A percentile compares a stretch with the other conserved stretches of the same genome.
phyloP scores from a whole-genome alignment of 345 rosid genomes.

The Microthlaspi erraticum region DNA sequence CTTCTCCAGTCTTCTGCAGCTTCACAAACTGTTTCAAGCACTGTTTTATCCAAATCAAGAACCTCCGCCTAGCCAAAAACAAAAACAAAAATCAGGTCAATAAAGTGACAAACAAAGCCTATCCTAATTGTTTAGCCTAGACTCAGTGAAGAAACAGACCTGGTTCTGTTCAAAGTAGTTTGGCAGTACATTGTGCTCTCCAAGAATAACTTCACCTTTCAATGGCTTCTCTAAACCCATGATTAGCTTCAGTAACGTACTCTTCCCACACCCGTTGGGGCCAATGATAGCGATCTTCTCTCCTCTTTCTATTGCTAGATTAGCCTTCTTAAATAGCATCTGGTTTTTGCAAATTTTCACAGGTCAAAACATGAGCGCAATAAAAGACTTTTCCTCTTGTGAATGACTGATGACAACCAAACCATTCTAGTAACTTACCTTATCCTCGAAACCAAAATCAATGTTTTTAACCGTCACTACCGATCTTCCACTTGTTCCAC shows the following conservation, averaged over 20 bases:
- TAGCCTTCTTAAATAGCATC: slow-evolving; percentile 74
- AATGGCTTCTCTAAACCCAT: slow-evolving; percentile 79
- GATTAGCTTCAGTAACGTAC: slow-evolving; percentile 83
- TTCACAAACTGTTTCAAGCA: slow-evolving; percentile 82
- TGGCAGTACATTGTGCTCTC: slow-evolving; percentile 92
- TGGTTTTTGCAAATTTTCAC: slow-evolving; percentile 40
- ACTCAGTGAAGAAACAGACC: slow-evolving; percentile 47
- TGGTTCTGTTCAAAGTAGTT: slow-evolving; percentile 99
- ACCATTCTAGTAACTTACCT: slow-evolving; percentile 53
- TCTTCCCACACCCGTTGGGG: slow-evolving; percentile 96
- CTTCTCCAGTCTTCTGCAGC: slow-evolving; percentile 93
- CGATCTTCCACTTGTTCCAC: slow-evolving; percentile 87
- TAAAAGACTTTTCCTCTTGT: not conserved
- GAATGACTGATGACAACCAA: not conserved
- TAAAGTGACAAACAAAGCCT: not conserved
- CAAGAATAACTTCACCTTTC: slow-evolving; percentile 74
- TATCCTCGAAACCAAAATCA: slow-evolving; percentile 73
- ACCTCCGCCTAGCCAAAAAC: slow-evolving; percentile 77
- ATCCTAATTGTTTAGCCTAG: not conserved
- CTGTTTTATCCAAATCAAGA: slow-evolving; percentile 88
- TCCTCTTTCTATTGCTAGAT: slow-evolving; percentile 78
- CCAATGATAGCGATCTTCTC: slow-evolving; percentile 92
- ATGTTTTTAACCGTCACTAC: slow-evolving; percentile 70
- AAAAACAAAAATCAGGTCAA: slow-evolving; percentile 24
- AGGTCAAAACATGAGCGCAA: slow-evolving; percentile 21